Conservation (phyloP, 2,329 filamentous ascomycete species). For the Calonectria naviculata region DNA sequence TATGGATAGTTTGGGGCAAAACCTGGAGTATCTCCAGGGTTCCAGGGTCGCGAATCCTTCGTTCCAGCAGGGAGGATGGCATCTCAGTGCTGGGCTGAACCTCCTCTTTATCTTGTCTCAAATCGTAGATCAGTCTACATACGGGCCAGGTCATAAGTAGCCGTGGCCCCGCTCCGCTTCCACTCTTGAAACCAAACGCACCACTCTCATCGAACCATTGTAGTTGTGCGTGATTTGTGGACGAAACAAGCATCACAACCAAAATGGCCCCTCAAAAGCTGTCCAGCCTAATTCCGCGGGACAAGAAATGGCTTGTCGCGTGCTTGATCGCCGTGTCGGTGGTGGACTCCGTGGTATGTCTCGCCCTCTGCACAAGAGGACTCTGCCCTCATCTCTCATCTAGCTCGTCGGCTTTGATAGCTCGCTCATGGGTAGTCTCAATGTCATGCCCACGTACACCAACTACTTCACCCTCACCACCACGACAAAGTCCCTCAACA, state of each 20-base stretch:
- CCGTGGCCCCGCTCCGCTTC: background rate
- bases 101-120: background rate
- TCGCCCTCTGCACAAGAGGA: background rate
- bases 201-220: too few relatives aligned
- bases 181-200: background rate
- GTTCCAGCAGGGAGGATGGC: too few relatives aligned
- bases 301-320: constrained; percentile 19
- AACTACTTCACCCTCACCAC: background rate
- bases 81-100: background rate
- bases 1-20: background rate
- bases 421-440: constrained; percentile 15
- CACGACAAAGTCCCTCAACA: background rate
- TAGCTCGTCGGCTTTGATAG: constrained; percentile 19
- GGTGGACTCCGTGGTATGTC: constrained; percentile 17
- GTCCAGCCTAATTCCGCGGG: constrained; percentile 7
- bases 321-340: constrained; percentile 12
- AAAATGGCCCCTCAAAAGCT: constrained; percentile 1
- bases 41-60: background rate
- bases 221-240: background rate
- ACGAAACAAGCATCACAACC: background rate
- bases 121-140: background rate
- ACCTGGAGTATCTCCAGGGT: background rate
- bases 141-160: background rate
- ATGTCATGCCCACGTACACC: background rate
- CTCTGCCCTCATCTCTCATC: background rate